A percentile compares a stretch with the other conserved stretches of the same genome.
Conservation (phyloP, 2,329 filamentous ascomycete genomes). For the Penicillium corylophilum region DNA sequence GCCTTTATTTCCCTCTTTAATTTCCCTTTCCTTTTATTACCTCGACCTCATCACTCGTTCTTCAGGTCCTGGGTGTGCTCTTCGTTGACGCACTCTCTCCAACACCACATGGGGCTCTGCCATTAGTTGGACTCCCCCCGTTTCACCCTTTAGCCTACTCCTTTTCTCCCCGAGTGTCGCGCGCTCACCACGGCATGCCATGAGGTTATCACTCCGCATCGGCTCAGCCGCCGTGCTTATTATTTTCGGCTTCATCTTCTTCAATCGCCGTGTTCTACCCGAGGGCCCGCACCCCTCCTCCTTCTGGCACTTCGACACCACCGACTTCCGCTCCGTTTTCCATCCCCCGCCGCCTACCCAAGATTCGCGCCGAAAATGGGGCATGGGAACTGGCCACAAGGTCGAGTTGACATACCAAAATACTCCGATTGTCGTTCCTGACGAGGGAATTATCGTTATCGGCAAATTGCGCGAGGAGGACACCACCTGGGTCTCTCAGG, state of each 20-base stretch:
- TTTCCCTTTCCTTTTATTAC: neutral
- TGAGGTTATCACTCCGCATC: constrained; percentile 28
- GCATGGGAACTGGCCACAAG: constrained; percentile 11
- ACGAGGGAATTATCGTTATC: constrained; percentile 46
- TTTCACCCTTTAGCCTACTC: constrained; percentile 4
- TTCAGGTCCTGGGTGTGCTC: neutral
- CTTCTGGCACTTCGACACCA: constrained; percentile 29
- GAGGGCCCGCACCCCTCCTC: constrained; percentile 18
- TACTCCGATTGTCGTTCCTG: constrained; percentile 31
- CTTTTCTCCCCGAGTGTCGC: neutral
- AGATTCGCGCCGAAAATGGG: constrained; percentile 23
- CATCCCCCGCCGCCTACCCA: constrained; percentile 3
- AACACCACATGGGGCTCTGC: neutral
- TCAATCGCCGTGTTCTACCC: constrained; percentile 27
- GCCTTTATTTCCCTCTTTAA: neutral
- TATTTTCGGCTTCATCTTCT: constrained; percentile 28
- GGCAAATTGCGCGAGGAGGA: constrained; percentile 45
- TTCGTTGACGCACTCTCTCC: neutral
- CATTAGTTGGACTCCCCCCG: neutral
- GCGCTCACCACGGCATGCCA: constrained; percentile 18
- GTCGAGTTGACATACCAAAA: constrained; percentile 25
- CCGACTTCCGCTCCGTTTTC: constrained; percentile 16
- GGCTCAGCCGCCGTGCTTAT: constrained; percentile 33
- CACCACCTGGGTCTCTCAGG: constrained; percentile 46
- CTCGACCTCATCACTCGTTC: neutral